These are phyloP conservation scores for Plasmodium gallinaceum DNA, from an alignment of 169 alveolate genomes.

Conservation along the genomic window DNA sequence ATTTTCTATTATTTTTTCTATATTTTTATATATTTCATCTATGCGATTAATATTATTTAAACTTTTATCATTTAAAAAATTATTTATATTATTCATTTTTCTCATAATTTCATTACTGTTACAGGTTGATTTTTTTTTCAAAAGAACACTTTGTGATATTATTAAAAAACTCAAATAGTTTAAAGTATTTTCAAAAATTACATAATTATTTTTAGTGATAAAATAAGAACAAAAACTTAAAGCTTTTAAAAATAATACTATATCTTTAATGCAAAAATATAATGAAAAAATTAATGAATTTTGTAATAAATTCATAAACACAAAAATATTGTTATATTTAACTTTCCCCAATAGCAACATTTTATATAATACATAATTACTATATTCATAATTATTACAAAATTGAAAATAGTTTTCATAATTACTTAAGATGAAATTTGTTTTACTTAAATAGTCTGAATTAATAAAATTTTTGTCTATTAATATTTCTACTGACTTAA, in stretches of 20 bases:
- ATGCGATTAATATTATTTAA: background rate
- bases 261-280: slow-evolving; percentile 25
- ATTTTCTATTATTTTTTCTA: slow-evolving; percentile 2
- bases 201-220: slow-evolving; percentile 33
- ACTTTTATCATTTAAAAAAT: background rate
- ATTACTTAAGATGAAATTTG: slow-evolving; percentile 5
- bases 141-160: background rate
- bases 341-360: slow-evolving; percentile 33
- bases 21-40: background rate
- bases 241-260: slow-evolving; percentile 27
- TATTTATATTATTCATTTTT: background rate
- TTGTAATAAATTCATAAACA: slow-evolving; percentile 42
- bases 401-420: background rate
- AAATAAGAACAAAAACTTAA: slow-evolving; percentile 14
- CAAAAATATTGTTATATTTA: slow-evolving; percentile 11
- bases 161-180: slow-evolving; percentile 39
- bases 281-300: slow-evolving; percentile 19
- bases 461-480: slow-evolving; percentile 8
- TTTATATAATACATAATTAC: slow-evolving; percentile 17
- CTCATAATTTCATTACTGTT: background rate
- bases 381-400: slow-evolving; percentile 9
- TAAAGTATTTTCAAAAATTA: slow-evolving; percentile 43
- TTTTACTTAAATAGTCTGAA: background rate
- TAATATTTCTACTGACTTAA: slow-evolving; percentile 24
- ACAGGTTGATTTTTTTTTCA: background rate